phyloP scores from a whole-genome alignment of 2,329 filamentous ascomycete genomes.

The Sporothrix globosa region DNA sequence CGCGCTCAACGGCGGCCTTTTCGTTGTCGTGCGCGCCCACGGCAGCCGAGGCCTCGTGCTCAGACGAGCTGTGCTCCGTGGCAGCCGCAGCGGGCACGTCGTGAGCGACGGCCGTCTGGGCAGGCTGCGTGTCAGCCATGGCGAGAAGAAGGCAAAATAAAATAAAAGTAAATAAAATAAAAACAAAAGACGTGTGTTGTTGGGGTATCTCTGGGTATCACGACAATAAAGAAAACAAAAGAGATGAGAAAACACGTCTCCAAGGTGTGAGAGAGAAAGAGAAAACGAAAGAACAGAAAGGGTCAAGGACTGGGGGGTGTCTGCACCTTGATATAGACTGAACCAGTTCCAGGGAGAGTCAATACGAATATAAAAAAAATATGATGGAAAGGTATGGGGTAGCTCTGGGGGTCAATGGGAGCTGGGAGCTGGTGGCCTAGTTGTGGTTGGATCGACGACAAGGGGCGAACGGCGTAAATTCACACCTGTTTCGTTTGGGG shows the following conservation, averaged over 20 bases:
- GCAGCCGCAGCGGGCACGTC: slow-evolving; percentile 13
- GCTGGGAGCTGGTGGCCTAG: neutral
- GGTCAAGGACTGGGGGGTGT: slow-evolving; percentile 13
- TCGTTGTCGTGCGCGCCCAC: neutral
- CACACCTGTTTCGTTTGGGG: slow-evolving; percentile 7
- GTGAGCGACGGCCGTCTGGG: neutral
- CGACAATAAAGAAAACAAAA: neutral
- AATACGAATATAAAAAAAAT: neutral
- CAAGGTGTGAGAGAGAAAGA: neutral
- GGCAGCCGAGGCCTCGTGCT: neutral
- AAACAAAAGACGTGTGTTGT: neutral
- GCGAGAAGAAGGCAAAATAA: neutral
- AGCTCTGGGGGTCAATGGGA: slow-evolving; percentile 10
- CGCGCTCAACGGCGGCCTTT: slow-evolving; percentile 26
- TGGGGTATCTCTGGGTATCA: slow-evolving; percentile 20
- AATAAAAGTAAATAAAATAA: neutral
- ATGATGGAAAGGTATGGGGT: neutral
- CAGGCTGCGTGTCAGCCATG: slow-evolving; percentile 10
- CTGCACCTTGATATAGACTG: slow-evolving; percentile 15
- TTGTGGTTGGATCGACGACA: slow-evolving; percentile 23
- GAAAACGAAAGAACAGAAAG: neutral
- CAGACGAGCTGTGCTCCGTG: slow-evolving; percentile 1
- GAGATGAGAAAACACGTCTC: neutral
- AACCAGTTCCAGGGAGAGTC: neutral
- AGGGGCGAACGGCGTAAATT: slow-evolving; percentile 11